phyloP scores from a whole-genome alignment of 148 eudicot genomes.

The Chenopodium album region DNA sequence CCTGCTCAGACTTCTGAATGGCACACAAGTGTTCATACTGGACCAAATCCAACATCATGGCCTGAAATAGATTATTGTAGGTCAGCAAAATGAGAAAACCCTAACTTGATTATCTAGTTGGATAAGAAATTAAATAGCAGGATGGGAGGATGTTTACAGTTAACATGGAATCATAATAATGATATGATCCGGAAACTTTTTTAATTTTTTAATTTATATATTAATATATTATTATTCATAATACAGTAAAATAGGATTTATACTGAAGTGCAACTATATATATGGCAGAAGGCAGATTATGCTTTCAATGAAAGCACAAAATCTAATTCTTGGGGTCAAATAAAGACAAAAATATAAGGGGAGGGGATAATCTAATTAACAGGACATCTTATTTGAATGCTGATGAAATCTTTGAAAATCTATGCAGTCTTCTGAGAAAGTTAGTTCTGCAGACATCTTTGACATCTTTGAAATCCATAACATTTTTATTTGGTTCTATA shows the following conservation, averaged over 20 bases:
- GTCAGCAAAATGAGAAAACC: constrained; percentile 3
- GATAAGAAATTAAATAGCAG: no score
- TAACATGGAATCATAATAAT: not conserved
- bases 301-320: not conserved
- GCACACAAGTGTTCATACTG: constrained; percentile 21
- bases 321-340: no score
- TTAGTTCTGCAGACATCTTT: no score
- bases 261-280: not conserved
- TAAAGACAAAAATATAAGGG: no score
- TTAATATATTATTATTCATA: no score
- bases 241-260: not conserved
- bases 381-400: no score
- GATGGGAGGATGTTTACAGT: not conserved
- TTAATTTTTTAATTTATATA: no score
- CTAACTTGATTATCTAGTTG: not conserved
- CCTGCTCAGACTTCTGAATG: constrained; percentile 9
- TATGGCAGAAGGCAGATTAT: not conserved
- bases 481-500: no score
- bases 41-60: constrained; percentile 53
- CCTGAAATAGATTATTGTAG: constrained; percentile 34
- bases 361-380: no score
- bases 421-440: no score
- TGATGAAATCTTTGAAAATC: no score
- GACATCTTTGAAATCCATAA: no score
- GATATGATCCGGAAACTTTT: not conserved